Percentiles rank a stretch among this genome's conserved stretches.
These are phyloP conservation scores for Podospora anserina DNA, from an alignment of 495 filamentous ascomycete genomes.

Conservation along the genomic window DNA sequence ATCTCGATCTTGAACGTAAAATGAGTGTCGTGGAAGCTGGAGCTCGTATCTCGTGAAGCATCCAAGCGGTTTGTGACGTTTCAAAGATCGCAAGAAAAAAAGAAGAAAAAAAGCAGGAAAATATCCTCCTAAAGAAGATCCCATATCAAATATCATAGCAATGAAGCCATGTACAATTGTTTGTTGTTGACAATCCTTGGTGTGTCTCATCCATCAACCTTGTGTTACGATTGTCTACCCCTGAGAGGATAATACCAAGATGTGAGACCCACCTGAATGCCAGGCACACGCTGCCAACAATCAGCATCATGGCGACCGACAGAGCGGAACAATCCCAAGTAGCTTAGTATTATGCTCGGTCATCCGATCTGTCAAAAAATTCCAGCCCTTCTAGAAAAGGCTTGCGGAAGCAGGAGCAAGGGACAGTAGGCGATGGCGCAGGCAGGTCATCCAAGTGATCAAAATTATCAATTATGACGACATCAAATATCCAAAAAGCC, in stretches of 20 bases:
- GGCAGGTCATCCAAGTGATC: not conserved
- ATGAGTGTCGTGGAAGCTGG: not conserved
- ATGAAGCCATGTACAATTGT: constrained; percentile 3
- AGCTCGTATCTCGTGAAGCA: not conserved
- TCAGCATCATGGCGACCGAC: not conserved
- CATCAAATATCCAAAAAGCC: not conserved
- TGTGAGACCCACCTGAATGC: not conserved
- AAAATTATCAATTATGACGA: not conserved
- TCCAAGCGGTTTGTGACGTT: not conserved
- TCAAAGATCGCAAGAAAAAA: not conserved
- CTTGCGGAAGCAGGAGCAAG: not conserved
- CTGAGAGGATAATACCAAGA: constrained; percentile 5
- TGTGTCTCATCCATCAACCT: not conserved
- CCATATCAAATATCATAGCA: not conserved
- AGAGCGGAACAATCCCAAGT: constrained; percentile 5
- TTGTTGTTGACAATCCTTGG: not conserved
- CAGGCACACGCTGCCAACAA: not conserved
- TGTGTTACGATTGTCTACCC: not conserved
- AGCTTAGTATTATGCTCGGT: not conserved
- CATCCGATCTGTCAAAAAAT: not conserved
- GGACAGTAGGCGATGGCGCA: not conserved
- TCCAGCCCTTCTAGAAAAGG: not conserved
- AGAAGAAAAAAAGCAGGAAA: not conserved
- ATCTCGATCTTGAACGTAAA: not conserved
- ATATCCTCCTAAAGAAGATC: not conserved